These are phyloP conservation scores for Prototheca stagnorum DNA, from an alignment of 163 green algal genomes.

Conservation along the genomic window DNA sequence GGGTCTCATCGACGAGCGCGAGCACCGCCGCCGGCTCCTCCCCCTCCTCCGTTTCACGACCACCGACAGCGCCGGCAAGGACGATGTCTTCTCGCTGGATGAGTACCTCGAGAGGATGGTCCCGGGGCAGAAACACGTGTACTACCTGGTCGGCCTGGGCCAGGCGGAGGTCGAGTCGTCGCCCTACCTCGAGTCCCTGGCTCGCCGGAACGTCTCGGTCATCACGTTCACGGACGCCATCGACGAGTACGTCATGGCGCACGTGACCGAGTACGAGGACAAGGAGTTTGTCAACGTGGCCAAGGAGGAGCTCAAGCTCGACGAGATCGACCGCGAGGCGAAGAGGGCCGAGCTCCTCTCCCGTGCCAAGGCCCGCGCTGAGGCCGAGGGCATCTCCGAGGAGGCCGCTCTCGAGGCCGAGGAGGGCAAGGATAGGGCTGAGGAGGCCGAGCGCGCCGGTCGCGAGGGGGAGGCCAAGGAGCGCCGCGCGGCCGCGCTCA, in stretches of 20 bases:
- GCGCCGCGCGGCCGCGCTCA: too few relatives aligned
- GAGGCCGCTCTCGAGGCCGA: conserved; percentile 55
- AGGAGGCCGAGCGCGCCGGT: background rate
- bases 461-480: conserved; percentile 25
- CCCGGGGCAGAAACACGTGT: conserved; percentile 86
- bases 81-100: conserved; percentile 54
- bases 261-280: conserved; percentile 87
- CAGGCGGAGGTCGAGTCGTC: conserved; percentile 56
- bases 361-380: too few relatives aligned
- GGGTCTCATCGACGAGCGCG: conserved; percentile 87
- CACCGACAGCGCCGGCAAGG: conserved; percentile 21
- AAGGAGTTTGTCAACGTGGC: conserved; percentile 76
- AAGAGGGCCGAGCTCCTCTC: background rate
- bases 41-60: conserved; percentile 48
- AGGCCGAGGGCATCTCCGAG: too few relatives aligned
- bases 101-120: conserved; percentile 80
- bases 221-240: conserved; percentile 92
- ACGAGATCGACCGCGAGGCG: conserved; percentile 37
- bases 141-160: conserved; percentile 67
- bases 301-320: conserved; percentile 91
- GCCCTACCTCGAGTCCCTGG: conserved; percentile 79
- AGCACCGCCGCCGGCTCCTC: conserved; percentile 40
- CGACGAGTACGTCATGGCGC: conserved; percentile 89
- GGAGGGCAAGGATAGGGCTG: conserved; percentile 23
- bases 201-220: conserved; percentile 77